Evolutionary conservation across 2,329 filamentous ascomycete genomes (phyloP), one percentile per base, ranked within the genome.

Genomic region (Penicillium corylophilum): DNA sequence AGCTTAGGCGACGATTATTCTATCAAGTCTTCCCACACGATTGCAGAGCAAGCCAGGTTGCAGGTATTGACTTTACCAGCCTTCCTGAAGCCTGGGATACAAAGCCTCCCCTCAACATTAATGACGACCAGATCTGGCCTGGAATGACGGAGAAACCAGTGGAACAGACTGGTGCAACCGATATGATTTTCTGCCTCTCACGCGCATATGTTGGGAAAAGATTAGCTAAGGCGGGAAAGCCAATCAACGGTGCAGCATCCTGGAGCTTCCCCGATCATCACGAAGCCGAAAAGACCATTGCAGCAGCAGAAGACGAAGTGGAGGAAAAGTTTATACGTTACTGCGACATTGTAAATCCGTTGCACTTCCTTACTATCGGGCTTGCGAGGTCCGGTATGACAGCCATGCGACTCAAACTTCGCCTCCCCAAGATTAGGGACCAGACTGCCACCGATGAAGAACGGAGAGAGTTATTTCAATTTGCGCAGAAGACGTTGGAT

Each of bases 301-400:
- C 55, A 40, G 57, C 68, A 39, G 48, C 70, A 9, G 67, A 73
- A 51, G 59, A 63, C 15, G 47, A 55, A 24, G 60, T 73, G 28
- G 65, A 72, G 42, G 57, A 62, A 44, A 68, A 64, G 20, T 72
- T 64, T 44, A 54, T 72, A 18, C 61, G 60, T 6, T 67, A 70
- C 44, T 71, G 63, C 54, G 69, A 72, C 48, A 58, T 66, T 5
- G 55, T 63, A 1, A 63, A 74, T 15, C 65, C 68, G 1, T 65
- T 74, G 49, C 74, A 77, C 55, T 72, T 75, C 50, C 65, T 81
- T 46, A 71, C 73, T 15, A 65, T 72, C n/a, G 70, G 72, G 13
- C 70, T 78, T 51, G 73, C 68, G 1, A 67, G 76, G 46, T 68
- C 71, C 4, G 71, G 75, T 3, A 64, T 78, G 35, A 70, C 66